Evolutionary conservation across 2,329 filamentous ascomycete species (phyloP).

Genomic region (Rutstroemia sp.): DNA sequence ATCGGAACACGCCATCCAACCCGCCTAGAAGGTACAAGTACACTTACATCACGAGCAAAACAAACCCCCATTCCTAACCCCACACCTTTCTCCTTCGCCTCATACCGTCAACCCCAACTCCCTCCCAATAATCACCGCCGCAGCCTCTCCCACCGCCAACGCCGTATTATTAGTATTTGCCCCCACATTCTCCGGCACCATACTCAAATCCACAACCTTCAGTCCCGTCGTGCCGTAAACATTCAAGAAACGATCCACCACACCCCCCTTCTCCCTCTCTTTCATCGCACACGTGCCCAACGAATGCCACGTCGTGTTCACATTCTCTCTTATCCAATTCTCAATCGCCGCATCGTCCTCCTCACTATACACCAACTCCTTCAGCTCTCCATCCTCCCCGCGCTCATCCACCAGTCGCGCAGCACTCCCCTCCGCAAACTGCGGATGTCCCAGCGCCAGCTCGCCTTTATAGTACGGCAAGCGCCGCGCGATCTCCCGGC

Average conservation of each 20-base stretch:
- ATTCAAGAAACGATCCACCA: constrained; percentile 33
- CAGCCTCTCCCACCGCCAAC: constrained; percentile 35
- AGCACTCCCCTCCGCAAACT: constrained; percentile 35
- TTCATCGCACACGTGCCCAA: constrained; percentile 36
- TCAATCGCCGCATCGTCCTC: constrained; percentile 34
- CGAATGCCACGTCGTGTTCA: constrained; percentile 36
- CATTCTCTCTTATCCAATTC: constrained; percentile 34
- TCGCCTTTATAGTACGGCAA: constrained; percentile 45
- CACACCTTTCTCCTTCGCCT: no score
- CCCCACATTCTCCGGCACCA: constrained; percentile 32
- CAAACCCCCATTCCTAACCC: background rate
- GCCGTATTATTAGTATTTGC: constrained; percentile 41
- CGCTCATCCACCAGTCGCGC: constrained; percentile 27
- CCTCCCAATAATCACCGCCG: constrained; percentile 33
- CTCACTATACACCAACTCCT: constrained; percentile 33
- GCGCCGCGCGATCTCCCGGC: constrained; percentile 52
- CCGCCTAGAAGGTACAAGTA: no score
- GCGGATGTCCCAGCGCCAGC: constrained; percentile 35
- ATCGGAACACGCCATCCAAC: no score
- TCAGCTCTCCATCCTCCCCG: constrained; percentile 21
- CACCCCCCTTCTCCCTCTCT: constrained; percentile 30
- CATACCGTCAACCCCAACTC: constrained; percentile 31
- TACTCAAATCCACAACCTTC: constrained; percentile 37
- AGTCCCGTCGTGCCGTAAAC: constrained; percentile 34
- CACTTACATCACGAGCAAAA: no score